Base-by-base conservation (phyloP, 495 filamentous ascomycete genomes). In the Xylaria grammica region DNA sequence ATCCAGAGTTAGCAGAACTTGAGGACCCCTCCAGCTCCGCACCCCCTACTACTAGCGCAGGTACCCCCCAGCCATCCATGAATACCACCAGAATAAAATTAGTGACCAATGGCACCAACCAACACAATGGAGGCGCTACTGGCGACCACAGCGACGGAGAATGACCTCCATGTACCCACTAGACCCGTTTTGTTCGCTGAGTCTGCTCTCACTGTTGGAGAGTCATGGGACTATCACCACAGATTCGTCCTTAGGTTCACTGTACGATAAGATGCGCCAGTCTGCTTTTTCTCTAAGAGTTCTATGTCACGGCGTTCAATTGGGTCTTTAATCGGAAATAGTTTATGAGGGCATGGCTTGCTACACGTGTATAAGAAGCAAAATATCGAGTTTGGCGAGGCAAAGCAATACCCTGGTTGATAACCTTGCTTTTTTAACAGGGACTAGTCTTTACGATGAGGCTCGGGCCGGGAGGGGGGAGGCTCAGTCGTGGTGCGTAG, bases 1-100 rank as follows among this genome's bases (percentile, higher is more conserved):
- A 93, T 71, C 90, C 91, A 3, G 87, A 93, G 70, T 85, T 94
- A 46, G 85, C 84, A 68, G 89, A 90, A 60, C 87, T 89, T 27
- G 92, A 95, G 59, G 79, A 83, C 36, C 74, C 69, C 8, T 83
- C 82, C 7, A 81, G 78, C 59, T 90, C 90, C 7, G 89, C 84
- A 17, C 85, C 87, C 7, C 86, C 86, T 15, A 86, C 87, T 20
- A 89, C 89, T 0, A 87, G 84, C 15, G 83, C 84, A 11, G 90
- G 89, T 30, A 95, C 92, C 7, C 91, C 92, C 4, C 78, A 89
- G 72, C 84, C 87, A 44, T 76, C 80, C 48, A 76, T 80, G 0
- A 74, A 72, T 51, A 72, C 67, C 1, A 74, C 81, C 1, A 60
- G 85, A 73, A 69, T 84, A 82, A 86, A 73, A 80, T 78, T 73